These are phyloP conservation scores for Beauveria sp. DNA, from an alignment of 2,329 filamentous ascomycete species.

Conservation along the genomic window DNA sequence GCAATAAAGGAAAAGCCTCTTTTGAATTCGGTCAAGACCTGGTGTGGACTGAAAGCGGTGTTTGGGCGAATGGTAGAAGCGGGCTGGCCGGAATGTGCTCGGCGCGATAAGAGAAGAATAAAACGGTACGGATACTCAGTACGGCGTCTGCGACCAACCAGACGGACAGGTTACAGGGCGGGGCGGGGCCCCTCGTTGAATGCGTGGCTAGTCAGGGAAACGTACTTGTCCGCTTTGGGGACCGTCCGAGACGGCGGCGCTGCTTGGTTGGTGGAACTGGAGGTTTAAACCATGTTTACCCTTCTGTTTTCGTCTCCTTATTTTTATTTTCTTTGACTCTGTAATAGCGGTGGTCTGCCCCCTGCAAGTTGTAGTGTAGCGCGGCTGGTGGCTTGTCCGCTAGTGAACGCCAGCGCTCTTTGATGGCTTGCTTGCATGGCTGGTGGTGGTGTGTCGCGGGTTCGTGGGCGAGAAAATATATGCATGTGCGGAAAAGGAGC, in stretches of 20 bases:
- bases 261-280: neutral
- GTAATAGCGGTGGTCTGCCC: too few species aligned
- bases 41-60: too few species aligned
- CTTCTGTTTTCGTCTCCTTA: too few species aligned
- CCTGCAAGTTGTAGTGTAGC: neutral
- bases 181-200: neutral
- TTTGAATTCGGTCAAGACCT: too few species aligned
- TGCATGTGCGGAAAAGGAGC: neutral
- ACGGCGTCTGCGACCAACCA: neutral
- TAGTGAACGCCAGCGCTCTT: neutral
- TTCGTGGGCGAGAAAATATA: neutral
- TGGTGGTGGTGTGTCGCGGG: neutral
- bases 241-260: slow-evolving; percentile 6
- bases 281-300: too few species aligned
- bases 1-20: too few species aligned
- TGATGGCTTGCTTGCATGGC: neutral
- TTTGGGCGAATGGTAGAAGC: too few species aligned
- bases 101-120: too few species aligned
- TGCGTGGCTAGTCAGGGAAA: neutral
- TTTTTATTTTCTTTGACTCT: too few species aligned
- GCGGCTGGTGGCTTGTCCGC: slow-evolving; percentile 1
- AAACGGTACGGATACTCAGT: too few species aligned
- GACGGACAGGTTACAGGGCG: neutral
- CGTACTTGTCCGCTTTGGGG: neutral
- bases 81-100: too few species aligned